Evolutionary conservation across 1,284 basidiomycete genomes (phyloP).

Genomic region (Ceratorhiza oryzae-sativae): DNA sequence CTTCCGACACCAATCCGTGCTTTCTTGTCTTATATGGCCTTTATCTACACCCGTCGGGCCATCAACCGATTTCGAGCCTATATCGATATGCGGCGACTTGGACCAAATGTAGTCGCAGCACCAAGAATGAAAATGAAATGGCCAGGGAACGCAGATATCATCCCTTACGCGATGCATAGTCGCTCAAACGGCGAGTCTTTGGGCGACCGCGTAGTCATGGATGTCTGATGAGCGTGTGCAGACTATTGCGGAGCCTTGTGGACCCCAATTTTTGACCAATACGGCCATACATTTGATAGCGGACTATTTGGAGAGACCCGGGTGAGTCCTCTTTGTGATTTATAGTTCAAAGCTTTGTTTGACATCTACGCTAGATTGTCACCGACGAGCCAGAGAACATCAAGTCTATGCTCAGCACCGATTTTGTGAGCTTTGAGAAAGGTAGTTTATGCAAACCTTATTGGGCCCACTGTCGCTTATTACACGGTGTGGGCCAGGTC

Average conservation of each 20-base stretch:
- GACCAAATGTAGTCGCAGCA: constrained; percentile 15
- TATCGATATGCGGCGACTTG: neutral
- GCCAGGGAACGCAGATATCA: constrained; percentile 15
- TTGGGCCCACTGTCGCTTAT: neutral
- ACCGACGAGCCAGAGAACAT: constrained; percentile 17
- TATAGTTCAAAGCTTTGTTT: neutral
- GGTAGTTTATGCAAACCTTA: neutral
- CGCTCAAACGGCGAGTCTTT: neutral
- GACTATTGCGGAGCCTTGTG: constrained; percentile 6
- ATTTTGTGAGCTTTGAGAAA: constrained; percentile 30
- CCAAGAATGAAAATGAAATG: constrained; percentile 2
- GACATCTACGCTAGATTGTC: neutral
- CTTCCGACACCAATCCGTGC: constrained; percentile 3
- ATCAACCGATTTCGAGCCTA: neutral
- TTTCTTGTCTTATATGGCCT: neutral
- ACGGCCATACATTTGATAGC: neutral
- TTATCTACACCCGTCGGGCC: neutral
- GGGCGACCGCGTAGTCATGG: too few relatives aligned
- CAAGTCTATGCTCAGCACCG: constrained; percentile 24
- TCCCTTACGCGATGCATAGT: neutral
- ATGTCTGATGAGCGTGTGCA: too few relatives aligned
- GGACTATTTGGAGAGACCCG: neutral
- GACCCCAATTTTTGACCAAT: neutral
- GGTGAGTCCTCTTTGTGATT: neutral
- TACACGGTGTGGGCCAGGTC: neutral